Conservation (phyloP, 345 rosid species). For the Boechera divaricarpa region DNA sequence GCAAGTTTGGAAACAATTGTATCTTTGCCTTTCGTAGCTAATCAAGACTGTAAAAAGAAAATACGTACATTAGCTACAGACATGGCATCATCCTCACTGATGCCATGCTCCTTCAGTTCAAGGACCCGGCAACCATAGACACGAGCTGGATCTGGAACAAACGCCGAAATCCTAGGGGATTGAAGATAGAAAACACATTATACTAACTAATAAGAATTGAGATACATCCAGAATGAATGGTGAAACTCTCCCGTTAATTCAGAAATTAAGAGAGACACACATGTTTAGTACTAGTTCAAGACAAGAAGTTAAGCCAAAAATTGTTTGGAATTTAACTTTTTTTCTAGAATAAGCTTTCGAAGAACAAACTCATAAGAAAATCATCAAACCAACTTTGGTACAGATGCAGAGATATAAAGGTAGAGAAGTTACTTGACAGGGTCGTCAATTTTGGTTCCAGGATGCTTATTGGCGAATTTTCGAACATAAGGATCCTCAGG, state of each 20-base stretch:
- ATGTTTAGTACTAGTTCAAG: conserved; percentile 9
- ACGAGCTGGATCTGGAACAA: conserved; percentile 82
- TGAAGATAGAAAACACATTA: conserved; percentile 22
- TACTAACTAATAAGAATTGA: not conserved
- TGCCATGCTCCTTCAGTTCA: conserved; percentile 79
- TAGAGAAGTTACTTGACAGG: conserved; percentile 63
- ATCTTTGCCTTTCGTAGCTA: not conserved
- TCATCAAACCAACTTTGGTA: conserved; percentile 7
- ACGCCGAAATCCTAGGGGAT: conserved; percentile 58
- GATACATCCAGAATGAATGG: not conserved
- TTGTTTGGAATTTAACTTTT: not conserved
- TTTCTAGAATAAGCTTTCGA: not conserved
- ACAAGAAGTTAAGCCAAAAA: conserved; percentile 3
- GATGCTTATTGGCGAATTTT: conserved; percentile 68
- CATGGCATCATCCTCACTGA: conserved; percentile 74
- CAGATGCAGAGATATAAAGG: conserved; percentile 10
- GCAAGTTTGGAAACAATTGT: not conserved
- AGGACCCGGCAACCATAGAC: conserved; percentile 73
- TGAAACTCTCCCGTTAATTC: not conserved
- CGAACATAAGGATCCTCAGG: conserved; percentile 81
- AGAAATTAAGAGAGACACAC: not conserved
- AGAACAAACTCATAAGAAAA: conserved; percentile 16
- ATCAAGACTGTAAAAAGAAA: not conserved
- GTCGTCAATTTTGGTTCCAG: conserved; percentile 60
- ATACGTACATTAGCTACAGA: conserved; percentile 72